phyloP scores from a whole-genome alignment of 768 basidiomycete species.

The Agaricus sinodeliciosus region DNA sequence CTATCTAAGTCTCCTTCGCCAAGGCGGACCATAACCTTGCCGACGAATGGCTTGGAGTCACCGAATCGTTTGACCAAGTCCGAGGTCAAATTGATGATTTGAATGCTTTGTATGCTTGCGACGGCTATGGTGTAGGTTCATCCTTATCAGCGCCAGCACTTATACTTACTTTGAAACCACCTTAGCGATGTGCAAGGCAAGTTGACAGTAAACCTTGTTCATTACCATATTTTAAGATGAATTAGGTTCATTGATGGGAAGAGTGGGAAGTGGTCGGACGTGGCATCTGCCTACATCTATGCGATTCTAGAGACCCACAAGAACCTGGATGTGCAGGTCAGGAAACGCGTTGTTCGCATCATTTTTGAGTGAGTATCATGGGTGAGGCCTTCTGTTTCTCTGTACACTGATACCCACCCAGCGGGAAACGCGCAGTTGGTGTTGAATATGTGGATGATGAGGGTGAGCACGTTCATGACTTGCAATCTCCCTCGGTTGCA shows the following conservation, averaged over 20 bases:
- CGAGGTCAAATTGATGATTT: not conserved
- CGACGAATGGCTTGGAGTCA: slow-evolving; percentile 26
- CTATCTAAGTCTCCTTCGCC: slow-evolving; percentile 42
- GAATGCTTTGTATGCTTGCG: not conserved
- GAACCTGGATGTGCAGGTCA: slow-evolving; percentile 33
- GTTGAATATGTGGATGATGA: slow-evolving; percentile 43
- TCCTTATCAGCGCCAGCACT: not conserved
- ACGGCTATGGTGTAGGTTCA: too few species aligned
- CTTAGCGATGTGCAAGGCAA: slow-evolving; percentile 50
- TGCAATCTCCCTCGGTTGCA: slow-evolving; percentile 18
- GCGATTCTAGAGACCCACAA: slow-evolving; percentile 31
- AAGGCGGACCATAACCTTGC: slow-evolving; percentile 33
- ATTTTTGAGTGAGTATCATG: slow-evolving; percentile 35
- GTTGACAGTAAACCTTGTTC: slow-evolving; percentile 6
- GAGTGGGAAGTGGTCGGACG: slow-evolving; percentile 51
- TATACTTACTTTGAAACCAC: not conserved
- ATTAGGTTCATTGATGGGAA: slow-evolving; percentile 46
- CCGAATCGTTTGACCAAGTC: not conserved
- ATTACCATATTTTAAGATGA: not conserved
- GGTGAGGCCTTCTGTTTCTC: not conserved
- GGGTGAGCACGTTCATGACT: slow-evolving; percentile 18
- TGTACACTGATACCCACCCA: slow-evolving; percentile 12
- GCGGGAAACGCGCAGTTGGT: slow-evolving; percentile 38
- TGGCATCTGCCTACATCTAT: slow-evolving; percentile 46
- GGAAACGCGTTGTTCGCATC: slow-evolving; percentile 40